phyloP scores from a whole-genome alignment of 441 rosid genomes.

The Erodium moschatum region DNA sequence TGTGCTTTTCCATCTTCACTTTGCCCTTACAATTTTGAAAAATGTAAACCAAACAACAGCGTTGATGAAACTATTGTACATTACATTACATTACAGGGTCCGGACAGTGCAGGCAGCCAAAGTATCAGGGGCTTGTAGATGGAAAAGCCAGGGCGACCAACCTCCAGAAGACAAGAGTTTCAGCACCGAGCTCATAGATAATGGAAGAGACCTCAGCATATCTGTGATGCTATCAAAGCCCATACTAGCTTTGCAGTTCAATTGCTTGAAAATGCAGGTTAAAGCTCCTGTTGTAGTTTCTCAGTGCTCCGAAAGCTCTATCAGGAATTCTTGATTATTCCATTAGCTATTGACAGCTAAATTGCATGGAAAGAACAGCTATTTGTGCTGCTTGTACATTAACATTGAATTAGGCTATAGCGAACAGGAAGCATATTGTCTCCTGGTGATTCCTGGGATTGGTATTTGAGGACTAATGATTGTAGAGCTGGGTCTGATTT shows the following conservation, averaged over 20 bases:
- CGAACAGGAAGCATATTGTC: background rate
- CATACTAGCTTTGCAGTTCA: constrained; percentile 66
- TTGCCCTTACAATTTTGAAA: background rate
- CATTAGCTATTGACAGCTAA: too few relatives aligned
- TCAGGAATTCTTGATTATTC: constrained; percentile 23
- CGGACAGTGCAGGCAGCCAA: constrained; percentile 58
- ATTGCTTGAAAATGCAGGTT: constrained; percentile 66
- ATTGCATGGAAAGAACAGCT: too few relatives aligned
- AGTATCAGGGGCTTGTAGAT: constrained; percentile 29
- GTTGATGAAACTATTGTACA: background rate
- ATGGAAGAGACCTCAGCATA: constrained; percentile 33
- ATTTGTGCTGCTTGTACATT: background rate
- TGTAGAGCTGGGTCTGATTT: background rate
- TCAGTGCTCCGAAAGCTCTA: constrained; percentile 22
- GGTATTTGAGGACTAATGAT: background rate
- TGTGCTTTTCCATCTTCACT: background rate
- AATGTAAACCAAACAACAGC: background rate
- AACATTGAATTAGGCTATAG: background rate
- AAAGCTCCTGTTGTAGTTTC: constrained; percentile 58
- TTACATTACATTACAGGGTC: constrained; percentile 33
- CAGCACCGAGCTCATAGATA: constrained; percentile 20
- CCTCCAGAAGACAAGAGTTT: constrained; percentile 16
- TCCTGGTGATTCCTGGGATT: background rate
- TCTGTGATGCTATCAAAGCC: constrained; percentile 77
- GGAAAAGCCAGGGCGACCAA: constrained; percentile 26